Evolutionary conservation across 148 eudicot species (phyloP).

Genomic region (Rhododendron henanense): DNA sequence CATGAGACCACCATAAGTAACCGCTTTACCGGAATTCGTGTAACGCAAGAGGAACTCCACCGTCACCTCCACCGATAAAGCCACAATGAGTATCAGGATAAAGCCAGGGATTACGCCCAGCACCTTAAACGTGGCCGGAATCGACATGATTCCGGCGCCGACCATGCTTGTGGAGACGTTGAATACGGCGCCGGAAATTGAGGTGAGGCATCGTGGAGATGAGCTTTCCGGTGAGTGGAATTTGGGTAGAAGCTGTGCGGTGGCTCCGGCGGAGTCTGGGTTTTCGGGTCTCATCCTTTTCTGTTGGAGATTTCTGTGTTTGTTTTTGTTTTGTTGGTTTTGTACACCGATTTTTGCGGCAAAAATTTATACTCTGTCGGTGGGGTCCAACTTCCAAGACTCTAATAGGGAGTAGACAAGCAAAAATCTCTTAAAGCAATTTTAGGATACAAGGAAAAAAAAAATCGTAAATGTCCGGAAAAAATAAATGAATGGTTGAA

Average conservation of each 20-base stretch:
- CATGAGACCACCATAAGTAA: constrained; percentile 70
- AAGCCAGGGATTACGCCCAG: constrained; percentile 72
- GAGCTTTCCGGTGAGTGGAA: constrained; percentile 4
- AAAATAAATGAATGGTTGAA: too few species aligned
- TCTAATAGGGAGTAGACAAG: too few species aligned
- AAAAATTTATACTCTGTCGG: neutral
- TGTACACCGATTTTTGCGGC: neutral
- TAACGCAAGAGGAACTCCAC: constrained; percentile 67
- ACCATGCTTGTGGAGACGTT: constrained; percentile 82
- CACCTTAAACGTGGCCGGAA: constrained; percentile 88
- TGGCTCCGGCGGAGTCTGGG: constrained; percentile 5
- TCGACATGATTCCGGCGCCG: constrained; percentile 92
- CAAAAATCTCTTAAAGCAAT: too few species aligned
- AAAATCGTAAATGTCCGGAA: too few species aligned
- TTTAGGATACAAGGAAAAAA: too few species aligned
- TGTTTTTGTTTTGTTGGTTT: neutral
- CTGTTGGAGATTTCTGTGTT: neutral
- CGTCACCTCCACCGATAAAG: constrained; percentile 58
- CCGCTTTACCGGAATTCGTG: constrained; percentile 49
- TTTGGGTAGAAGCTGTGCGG: constrained; percentile 34
- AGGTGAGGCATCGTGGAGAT: constrained; percentile 18
- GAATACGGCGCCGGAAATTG: constrained; percentile 65
- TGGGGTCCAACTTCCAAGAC: neutral
- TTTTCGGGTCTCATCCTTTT: constrained; percentile 20
- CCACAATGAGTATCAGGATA: constrained; percentile 46